These are phyloP conservation scores for Dryadomyces sulphureus DNA, from an alignment of 2,329 filamentous ascomycete genomes.

Conservation along the genomic window DNA sequence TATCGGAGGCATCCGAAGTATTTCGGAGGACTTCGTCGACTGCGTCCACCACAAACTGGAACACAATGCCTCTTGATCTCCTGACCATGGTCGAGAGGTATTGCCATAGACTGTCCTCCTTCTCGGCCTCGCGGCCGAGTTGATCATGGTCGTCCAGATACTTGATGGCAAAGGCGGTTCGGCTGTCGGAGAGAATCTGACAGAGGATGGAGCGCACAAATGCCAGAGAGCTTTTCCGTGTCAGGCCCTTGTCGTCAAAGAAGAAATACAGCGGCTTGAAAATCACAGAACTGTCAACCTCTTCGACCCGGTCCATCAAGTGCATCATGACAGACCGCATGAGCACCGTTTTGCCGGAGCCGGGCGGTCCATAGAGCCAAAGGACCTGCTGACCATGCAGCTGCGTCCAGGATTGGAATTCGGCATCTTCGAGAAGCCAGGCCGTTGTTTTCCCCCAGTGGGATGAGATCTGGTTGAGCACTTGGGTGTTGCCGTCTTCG, in stretches of 20 bases:
- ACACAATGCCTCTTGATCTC: neutral
- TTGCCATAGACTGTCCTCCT: neutral
- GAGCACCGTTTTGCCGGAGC: neutral
- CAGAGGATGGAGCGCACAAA: neutral
- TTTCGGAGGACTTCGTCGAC: neutral
- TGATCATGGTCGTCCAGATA: neutral
- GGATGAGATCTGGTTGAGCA: neutral
- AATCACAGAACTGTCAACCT: neutral
- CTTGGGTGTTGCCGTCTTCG: neutral
- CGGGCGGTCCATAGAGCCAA: neutral
- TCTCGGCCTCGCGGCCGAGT: neutral
- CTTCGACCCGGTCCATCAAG: neutral
- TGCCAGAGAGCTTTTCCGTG: neutral
- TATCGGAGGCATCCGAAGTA: neutral
- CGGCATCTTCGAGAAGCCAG: neutral
- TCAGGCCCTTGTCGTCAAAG: neutral
- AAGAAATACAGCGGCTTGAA: neutral
- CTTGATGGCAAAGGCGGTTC: neutral
- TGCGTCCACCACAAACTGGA: neutral
- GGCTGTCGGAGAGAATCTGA: neutral
- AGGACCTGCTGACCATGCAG: neutral
- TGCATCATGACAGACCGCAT: neutral
- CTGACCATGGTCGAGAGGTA: neutral
- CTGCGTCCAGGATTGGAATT: neutral
- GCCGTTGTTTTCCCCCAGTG: neutral